Percentiles rank a stretch among this genome's conserved stretches.
Evolutionary conservation across 495 filamentous ascomycete genomes (phyloP).

Genomic region (Recurvomyces mirabilis): DNA sequence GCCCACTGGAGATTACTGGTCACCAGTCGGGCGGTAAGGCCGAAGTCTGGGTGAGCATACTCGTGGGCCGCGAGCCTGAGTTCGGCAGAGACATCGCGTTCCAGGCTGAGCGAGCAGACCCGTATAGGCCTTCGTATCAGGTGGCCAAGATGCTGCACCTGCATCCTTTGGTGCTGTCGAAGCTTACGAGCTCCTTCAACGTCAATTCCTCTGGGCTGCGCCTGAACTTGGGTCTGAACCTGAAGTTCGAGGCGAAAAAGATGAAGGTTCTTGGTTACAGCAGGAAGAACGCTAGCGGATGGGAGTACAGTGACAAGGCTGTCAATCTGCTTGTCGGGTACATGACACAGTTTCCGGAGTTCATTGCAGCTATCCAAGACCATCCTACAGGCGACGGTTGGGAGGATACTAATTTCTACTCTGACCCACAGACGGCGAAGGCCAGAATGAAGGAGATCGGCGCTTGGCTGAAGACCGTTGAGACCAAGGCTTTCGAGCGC

Average conservation of each 20-base stretch:
- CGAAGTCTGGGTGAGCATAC: slow-evolving; percentile 59
- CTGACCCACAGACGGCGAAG: slow-evolving; percentile 51
- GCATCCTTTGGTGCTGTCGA: slow-evolving; percentile 80
- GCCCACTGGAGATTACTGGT: slow-evolving; percentile 71
- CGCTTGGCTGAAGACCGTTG: slow-evolving; percentile 79
- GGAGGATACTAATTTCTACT: slow-evolving; percentile 78
- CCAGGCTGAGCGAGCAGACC: slow-evolving; percentile 51
- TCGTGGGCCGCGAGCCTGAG: slow-evolving; percentile 61
- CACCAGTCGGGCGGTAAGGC: slow-evolving; percentile 55
- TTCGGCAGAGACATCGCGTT: slow-evolving; percentile 65
- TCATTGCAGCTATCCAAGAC: slow-evolving; percentile 73
- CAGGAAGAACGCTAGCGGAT: slow-evolving; percentile 67
- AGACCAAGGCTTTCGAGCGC: slow-evolving; percentile 80
- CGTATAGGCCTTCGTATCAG: slow-evolving; percentile 74
- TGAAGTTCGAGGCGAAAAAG: slow-evolving; percentile 93
- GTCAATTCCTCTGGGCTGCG: slow-evolving; percentile 66
- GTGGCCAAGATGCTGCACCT: slow-evolving; percentile 72
- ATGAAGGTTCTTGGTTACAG: slow-evolving; percentile 95
- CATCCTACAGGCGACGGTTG: slow-evolving; percentile 64
- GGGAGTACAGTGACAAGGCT: slow-evolving; percentile 89
- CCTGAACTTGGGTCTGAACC: slow-evolving; percentile 83
- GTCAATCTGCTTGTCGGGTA: slow-evolving; percentile 70
- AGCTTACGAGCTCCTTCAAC: slow-evolving; percentile 86
- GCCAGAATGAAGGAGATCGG: slow-evolving; percentile 76
- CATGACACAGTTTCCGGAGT: slow-evolving; percentile 88